These are phyloP conservation scores for Takashimella tepidaria DNA, from an alignment of 1,284 basidiomycete species.

Conservation along the genomic window DNA sequence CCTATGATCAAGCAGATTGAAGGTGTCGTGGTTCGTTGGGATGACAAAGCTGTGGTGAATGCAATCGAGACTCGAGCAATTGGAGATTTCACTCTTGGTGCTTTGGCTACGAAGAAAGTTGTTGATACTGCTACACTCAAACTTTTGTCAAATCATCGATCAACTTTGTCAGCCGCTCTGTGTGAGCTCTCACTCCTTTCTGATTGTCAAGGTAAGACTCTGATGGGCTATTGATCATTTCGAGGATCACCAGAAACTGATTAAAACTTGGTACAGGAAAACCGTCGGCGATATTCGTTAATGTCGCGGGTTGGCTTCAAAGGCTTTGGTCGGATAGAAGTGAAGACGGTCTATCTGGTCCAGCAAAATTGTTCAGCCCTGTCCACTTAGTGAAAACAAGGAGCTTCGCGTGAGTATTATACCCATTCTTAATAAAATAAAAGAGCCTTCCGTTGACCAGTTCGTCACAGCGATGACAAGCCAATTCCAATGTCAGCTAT, in stretches of 20 bases:
- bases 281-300: constrained; percentile 6
- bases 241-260: background rate
- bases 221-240: too few species aligned
- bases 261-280: background rate
- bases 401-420: constrained; percentile 24
- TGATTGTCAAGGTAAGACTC: background rate
- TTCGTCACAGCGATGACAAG: constrained; percentile 17
- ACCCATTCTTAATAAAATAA: background rate
- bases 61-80: background rate
- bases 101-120: background rate
- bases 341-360: constrained; percentile 8
- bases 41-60: background rate
- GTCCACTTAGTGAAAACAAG: constrained; percentile 13
- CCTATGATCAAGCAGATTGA: background rate
- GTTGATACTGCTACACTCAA: background rate
- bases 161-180: background rate
- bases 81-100: too few species aligned
- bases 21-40: background rate
- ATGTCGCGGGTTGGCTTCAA: constrained; percentile 21
- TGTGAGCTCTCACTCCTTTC: background rate
- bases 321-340: constrained; percentile 21
- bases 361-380: constrained; percentile 31
- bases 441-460: constrained; percentile 11
- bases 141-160: background rate
- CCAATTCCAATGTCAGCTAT: constrained; percentile 27